Evolutionary conservation across 2,329 filamentous ascomycete species (phyloP), one percentile per base, ranked within the genome.

Genomic region (Colletotrichum godetiae): DNA sequence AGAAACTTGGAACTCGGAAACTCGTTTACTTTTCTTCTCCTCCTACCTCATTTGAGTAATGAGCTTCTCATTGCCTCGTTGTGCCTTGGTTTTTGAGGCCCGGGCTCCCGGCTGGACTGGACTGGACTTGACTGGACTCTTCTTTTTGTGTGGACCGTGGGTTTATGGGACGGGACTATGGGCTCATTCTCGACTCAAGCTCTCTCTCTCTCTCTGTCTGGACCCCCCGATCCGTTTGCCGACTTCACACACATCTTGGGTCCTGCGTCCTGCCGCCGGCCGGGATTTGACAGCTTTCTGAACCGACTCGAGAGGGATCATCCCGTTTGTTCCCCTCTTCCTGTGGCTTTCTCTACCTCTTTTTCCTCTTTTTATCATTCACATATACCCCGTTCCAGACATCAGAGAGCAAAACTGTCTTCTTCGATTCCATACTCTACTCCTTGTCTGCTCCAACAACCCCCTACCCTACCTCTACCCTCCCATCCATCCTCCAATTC

Each of bases 251-350:
- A 49, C 42, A 49, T 49, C 10, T 49, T 8, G 15, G 12, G 42
- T 49, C 42, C 42, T 62, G 59, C 37, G 24, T 62, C 37, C n/a
- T 13, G 59, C 37, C 24, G 37, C 24, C 42, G 11, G 59, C n/a
- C 59, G 46, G 37, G 59, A 27, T 22, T 42, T 29, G 37, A 46
- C 19, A 15, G n/a, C 27, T 5, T 29, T 64, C 19, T 64, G 46
- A 31, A 37, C 46, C 31, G 61, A 8, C n/a, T 24, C 31, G 10
- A 37, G 52, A 65, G 65, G 53, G 68, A 64, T 67, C 58, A 69
- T 74, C 67, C 62, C 42, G 42, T 10, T 15, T 49, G 37, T n/a
- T 49, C 5, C 19, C 19, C 15, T 49, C 42, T 49, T 1, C 42
- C 7, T n/a, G 5, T 49, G 42, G 42, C 19, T 49, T 15, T 49